Evolutionary conservation across 106 monocot genomes (phyloP), one percentile per base, ranked within the genome.

Genomic region (Dioscorea alata): DNA sequence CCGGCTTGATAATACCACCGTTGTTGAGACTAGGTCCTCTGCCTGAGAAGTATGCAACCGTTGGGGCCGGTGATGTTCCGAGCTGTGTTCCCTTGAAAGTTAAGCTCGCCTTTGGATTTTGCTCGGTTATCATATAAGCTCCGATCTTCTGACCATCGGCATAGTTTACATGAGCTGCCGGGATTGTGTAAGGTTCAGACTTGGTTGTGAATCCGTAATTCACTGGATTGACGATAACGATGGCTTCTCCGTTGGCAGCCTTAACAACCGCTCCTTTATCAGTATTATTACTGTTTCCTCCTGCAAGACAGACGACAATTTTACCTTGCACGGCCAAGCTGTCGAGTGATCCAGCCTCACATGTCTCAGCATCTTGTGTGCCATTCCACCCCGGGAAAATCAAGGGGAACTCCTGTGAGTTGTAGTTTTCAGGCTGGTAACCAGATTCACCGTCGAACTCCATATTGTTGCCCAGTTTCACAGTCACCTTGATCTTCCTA

Each of bases 381-480:
- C 42, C 42, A 10, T 5, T 10, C 3, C 32, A 5, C 9, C 64
- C 64, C 3, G 61, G 12, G 23, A 31, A 17, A 18, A 49, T 8
- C 6, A n/a, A 19, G 15, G 5, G 10, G 23, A 23, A 42, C 14
- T 17, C 28, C 8, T 33, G 8, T 4, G 42, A 42, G 42, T 6
- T 42, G 42, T 42, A 42, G 42, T 1, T 0, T 5, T 42, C 4
- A 10, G 64, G 64, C 60, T 64, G 76, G 57, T 64, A 76, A 9
- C 49, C 8, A 0, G 76, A 33, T 16, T 76, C 69, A 4, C 76
- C 76, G 13, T 63, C 23, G 35, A 76, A n/a, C 56, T 42, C 35
- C 56, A 23, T 2, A 8, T 62, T 69, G 32, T 69, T 24, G 2
- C 76, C 69, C 2, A 76, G 63, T 57, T 1, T 70, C 63, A 76